phyloP scores from a whole-genome alignment of 2,329 filamentous ascomycete species.

The Chaetothyriales sp. region DNA sequence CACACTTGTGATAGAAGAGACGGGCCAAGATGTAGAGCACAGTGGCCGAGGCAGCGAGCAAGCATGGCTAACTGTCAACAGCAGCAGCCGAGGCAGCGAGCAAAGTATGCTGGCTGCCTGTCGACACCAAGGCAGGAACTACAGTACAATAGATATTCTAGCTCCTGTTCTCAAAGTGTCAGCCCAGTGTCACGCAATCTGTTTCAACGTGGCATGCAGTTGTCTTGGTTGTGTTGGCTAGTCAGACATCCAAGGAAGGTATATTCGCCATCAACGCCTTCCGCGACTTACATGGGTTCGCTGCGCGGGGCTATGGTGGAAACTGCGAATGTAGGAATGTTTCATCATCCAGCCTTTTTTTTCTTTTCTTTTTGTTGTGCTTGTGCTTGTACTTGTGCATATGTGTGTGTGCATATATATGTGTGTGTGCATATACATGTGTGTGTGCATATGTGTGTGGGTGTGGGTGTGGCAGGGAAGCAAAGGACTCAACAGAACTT shows the following conservation, averaged over 20 bases:
- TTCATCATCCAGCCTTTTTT: constrained; percentile 32
- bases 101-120: too few relatives aligned
- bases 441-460: too few relatives aligned
- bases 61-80: neutral
- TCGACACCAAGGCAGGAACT: neutral
- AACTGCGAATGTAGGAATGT: constrained; percentile 49
- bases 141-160: neutral
- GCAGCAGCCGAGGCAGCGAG: too few relatives aligned
- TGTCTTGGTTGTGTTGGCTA: constrained; percentile 1
- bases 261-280: constrained; percentile 33
- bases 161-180: neutral
- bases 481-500: neutral
- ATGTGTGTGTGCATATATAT: too few relatives aligned
- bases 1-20: too few relatives aligned
- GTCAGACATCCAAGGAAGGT: constrained; percentile 43
- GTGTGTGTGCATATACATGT: too few relatives aligned
- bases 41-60: too few relatives aligned
- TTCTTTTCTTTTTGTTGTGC: neutral
- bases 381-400: too few relatives aligned
- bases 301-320: constrained; percentile 42
- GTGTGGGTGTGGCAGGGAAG: neutral
- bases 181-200: neutral
- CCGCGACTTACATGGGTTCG: constrained; percentile 35
- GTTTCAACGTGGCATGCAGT: neutral
- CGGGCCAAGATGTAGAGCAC: too few relatives aligned